Evolutionary conservation across 164 flowering plant genomes (phyloP).

Genomic region (Piper longum): DNA sequence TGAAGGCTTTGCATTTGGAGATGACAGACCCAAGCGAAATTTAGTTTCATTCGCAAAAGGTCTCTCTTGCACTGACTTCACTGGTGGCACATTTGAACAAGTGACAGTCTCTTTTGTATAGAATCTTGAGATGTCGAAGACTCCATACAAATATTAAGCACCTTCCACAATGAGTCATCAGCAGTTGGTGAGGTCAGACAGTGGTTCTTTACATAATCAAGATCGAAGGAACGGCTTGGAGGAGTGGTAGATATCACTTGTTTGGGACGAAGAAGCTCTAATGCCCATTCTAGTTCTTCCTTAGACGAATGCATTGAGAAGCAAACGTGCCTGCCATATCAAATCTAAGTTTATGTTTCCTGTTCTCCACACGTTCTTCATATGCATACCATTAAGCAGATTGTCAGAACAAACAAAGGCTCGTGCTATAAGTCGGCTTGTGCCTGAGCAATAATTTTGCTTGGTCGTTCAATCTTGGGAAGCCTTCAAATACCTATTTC

Average conservation of each 20-base stretch:
- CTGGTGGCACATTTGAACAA: slow-evolving; percentile 7
- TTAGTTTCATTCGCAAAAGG: slow-evolving; percentile 8
- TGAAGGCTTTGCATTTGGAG: slow-evolving; percentile 31
- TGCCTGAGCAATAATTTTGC: slow-evolving; percentile 42
- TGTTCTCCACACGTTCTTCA: slow-evolving; percentile 25
- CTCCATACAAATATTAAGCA: slow-evolving; percentile 30
- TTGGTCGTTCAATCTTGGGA: slow-evolving; percentile 61
- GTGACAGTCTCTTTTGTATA: slow-evolving; percentile 1
- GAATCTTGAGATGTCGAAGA: slow-evolving; percentile 8
- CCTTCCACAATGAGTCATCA: slow-evolving; percentile 52
- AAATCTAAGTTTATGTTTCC: slow-evolving; percentile 21
- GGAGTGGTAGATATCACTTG: slow-evolving; percentile 78
- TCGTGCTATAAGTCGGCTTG: slow-evolving; percentile 35
- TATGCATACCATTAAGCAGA: slow-evolving; percentile 82
- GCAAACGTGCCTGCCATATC: slow-evolving; percentile 69
- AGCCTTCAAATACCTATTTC: slow-evolving; percentile 49
- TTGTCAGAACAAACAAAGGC: slow-evolving; percentile 81
- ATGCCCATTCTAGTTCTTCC: slow-evolving; percentile 76
- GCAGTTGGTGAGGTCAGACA: slow-evolving; percentile 19
- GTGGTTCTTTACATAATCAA: slow-evolving; percentile 50
- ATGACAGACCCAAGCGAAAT: slow-evolving; percentile 21
- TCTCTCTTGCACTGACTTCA: slow-evolving; percentile 10
- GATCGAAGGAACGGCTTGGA: slow-evolving; percentile 61
- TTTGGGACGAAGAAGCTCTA: slow-evolving; percentile 65
- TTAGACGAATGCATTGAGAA: slow-evolving; percentile 79